Conservation (phyloP, 1,284 basidiomycete species). For the Cryptococcus jaspeensis region DNA sequence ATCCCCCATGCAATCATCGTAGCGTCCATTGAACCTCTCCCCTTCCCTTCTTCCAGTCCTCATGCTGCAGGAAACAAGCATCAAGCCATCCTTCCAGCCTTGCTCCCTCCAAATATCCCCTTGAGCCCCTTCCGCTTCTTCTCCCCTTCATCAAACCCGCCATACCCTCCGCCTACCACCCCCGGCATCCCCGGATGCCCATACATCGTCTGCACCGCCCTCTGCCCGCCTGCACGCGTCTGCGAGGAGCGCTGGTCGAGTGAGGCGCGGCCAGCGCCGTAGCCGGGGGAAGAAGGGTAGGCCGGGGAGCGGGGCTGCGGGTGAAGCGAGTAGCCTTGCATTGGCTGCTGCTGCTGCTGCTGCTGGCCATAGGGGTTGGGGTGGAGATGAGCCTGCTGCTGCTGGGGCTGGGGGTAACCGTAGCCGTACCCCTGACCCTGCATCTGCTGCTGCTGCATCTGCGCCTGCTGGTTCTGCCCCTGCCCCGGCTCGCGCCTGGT, state of each 20-base stretch:
- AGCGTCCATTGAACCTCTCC: too few relatives aligned
- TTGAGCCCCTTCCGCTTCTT: conserved; percentile 31
- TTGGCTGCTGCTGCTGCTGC: conserved; percentile 7
- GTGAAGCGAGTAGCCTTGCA: neutral
- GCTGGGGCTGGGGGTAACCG: conserved; percentile 15
- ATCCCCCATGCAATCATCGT: too few relatives aligned
- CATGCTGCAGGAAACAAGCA: too few relatives aligned
- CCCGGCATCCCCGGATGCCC: conserved; percentile 9
- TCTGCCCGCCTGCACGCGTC: conserved; percentile 1
- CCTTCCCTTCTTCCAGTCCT: too few relatives aligned
- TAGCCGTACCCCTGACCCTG: neutral
- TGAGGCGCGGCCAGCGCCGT: conserved; percentile 8
- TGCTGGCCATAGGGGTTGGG: conserved; percentile 10
- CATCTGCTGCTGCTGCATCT: too few relatives aligned
- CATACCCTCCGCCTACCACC: neutral
- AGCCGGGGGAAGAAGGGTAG: conserved; percentile 3
- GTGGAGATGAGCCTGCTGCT: conserved; percentile 1
- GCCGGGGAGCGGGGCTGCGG: neutral
- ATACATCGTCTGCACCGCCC: conserved; percentile 17
- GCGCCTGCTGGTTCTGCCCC: neutral
- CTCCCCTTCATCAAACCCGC: conserved; percentile 5
- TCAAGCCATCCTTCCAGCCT: conserved; percentile 26
- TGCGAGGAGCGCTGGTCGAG: conserved; percentile 11
- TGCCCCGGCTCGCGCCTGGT: neutral
- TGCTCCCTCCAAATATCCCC: conserved; percentile 29